Base-by-base conservation (phyloP, 2,329 filamentous ascomycete species). In the Cytospora leucostoma region DNA sequence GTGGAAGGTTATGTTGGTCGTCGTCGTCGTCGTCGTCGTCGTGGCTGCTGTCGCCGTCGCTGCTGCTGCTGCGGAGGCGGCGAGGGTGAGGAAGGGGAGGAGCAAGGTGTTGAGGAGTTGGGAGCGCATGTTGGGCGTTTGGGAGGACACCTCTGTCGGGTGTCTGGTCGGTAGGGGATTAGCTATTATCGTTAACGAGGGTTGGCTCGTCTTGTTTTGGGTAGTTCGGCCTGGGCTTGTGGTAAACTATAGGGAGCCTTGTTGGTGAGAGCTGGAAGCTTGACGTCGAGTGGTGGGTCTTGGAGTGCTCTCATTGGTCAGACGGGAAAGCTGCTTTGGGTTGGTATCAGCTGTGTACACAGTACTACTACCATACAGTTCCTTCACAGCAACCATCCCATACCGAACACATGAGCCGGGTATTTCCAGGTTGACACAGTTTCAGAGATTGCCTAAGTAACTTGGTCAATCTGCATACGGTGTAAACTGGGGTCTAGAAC, bases 1-100 rank as follows among this genome's bases (percentile, higher is more conserved):
- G 69, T 75, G 75, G 66, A 86, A 76, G 65, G 78, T 79, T 40
- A 85, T 63, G 35, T 78, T 79, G 3, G 82, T 72, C 2, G 71
- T 65, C 66, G 67, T 64, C 12, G 44, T 65, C 66, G 67, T 64
- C 12, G 44, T 47, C 21, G 44, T 27, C 27, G 27, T 27, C 27
- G 27, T 27, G 27, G 27, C 44, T 21, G 44, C 27, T 27, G 27
- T 54, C 64, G 68, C 15, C 51, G 64, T 70, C 71, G 70, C 68
- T 67, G 70, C 66, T 66, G 72, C 68, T 53, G 74, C 68, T 53
- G 74, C 68, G 37, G 76, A 68, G 67, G 78, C 71, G 56, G 74
- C 67, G 59, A 71, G 64, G 54, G 70, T 38, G 57, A 75, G 67
- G 70, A 75, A 67, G 55, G 70, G 76, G 76, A 82, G 79, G 69